Conservation (phyloP, 139 green algal species). For the Pseudopediastrum boryanum region DNA sequence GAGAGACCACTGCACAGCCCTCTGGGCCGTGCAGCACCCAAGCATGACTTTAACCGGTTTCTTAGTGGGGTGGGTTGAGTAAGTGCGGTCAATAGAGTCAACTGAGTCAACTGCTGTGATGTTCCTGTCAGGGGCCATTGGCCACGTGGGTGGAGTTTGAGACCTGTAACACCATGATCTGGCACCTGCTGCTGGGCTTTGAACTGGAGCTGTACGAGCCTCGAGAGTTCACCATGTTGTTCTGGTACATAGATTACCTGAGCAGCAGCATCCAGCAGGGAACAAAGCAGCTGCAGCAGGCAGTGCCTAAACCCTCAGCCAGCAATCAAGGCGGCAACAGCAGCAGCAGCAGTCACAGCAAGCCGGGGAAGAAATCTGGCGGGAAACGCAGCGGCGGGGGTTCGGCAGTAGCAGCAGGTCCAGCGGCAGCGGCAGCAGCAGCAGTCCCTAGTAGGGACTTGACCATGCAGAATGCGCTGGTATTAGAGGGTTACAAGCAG, state of each 20-base stretch:
- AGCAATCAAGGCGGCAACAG: background rate
- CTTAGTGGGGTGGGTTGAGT: too few species aligned
- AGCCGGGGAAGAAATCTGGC: background rate
- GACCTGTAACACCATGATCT: constrained; percentile 51
- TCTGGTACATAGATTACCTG: constrained; percentile 56
- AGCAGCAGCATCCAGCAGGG: background rate
- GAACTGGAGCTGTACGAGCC: constrained; percentile 81
- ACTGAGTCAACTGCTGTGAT: constrained; percentile 24
- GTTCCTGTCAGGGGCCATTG: constrained; percentile 65
- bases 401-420: background rate
- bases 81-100: too few species aligned
- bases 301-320: background rate
- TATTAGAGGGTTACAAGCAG: constrained; percentile 19
- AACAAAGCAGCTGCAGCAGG: background rate
- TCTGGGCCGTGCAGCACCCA: too few species aligned
- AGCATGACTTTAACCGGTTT: too few species aligned
- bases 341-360: constrained; percentile 5
- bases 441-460: too few species aligned
- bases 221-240: constrained; percentile 76
- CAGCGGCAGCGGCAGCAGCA: background rate
- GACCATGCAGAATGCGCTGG: background rate
- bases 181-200: constrained; percentile 82
- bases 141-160: constrained; percentile 76
- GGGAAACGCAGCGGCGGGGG: background rate
- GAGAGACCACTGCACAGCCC: too few species aligned